Evolutionary conservation across 805 yeast species (phyloP).

Genomic region (Hanseniaspora meyeri): DNA sequence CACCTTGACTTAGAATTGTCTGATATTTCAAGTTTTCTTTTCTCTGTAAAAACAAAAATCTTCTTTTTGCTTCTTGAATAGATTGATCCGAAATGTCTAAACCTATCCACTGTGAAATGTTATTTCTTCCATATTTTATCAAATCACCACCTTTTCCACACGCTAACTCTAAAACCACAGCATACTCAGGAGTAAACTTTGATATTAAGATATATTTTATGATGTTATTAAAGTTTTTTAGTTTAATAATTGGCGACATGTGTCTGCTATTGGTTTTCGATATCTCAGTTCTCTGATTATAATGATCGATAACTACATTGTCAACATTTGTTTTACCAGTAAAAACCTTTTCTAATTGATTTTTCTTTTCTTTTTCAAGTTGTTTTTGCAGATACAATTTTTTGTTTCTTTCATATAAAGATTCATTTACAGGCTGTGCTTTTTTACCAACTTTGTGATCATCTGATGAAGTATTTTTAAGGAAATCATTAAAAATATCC

Average conservation of each 20-base stretch:
- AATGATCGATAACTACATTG: slow-evolving; percentile 66
- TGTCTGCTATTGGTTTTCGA: slow-evolving; percentile 52
- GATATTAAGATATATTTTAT: slow-evolving; percentile 76
- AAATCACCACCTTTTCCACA: slow-evolving; percentile 99
- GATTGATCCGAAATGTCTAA: slow-evolving; percentile 86
- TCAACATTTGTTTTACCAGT: slow-evolving; percentile 37
- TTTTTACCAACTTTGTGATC: neutral
- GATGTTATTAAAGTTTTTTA: slow-evolving; percentile 83
- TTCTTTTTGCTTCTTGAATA: slow-evolving; percentile 65
- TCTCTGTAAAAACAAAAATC: slow-evolving; percentile 48
- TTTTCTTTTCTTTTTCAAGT: slow-evolving; percentile 27
- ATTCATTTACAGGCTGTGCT: slow-evolving; percentile 12
- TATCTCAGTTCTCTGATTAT: slow-evolving; percentile 68
- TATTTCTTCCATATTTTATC: slow-evolving; percentile 70
- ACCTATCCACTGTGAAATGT: slow-evolving; percentile 69
- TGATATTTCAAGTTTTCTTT: slow-evolving; percentile 44
- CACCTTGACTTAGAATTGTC: slow-evolving; percentile 82
- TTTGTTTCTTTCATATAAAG: slow-evolving; percentile 25
- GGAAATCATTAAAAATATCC: neutral
- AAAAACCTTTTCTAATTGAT: slow-evolving; percentile 29
- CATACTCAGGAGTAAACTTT: slow-evolving; percentile 44
- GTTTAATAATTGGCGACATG: slow-evolving; percentile 69
- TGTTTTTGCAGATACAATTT: slow-evolving; percentile 16
- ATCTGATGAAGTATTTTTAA: neutral
- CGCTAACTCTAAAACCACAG: slow-evolving; percentile 69